Base-by-base conservation (phyloP, 2,329 filamentous ascomycete species). In the Tolypocladium endophyticum region DNA sequence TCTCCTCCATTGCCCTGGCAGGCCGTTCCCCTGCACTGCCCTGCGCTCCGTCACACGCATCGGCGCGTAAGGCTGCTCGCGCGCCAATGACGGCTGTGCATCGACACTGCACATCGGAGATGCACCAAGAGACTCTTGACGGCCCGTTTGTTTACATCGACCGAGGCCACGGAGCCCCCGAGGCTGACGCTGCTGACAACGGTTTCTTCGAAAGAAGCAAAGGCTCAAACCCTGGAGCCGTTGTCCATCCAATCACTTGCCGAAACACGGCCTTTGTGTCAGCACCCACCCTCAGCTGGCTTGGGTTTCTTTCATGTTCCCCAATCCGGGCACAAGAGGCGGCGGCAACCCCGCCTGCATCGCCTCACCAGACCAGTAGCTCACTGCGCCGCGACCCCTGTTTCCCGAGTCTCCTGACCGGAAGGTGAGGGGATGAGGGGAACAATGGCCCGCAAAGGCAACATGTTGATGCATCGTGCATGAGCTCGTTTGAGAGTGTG, bases 401-500 rank as follows among this genome's bases (percentile, higher is more conserved):
- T 25, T 33, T n/a, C 25, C 55, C 36, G 55, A 45, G 41, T 23
- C 66, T 68, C 63, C 64, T 68, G 62, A 64, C 65, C 58, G 54
- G 62, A 59, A 56, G 63, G 63, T 43, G 39, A 43, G 39, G 43
- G n/a, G 23, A 14, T 67, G 63, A 66, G 69, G 68, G 67, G 66
- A 66, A 65, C 63, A 61, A 60, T 64, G 64, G 61, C 63, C 64
- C 64, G 67, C 12, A 53, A 50, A 23, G 65, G 23, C 50, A n/a
- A n/a, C 50, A 35, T 43, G 9, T n/a, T 35, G 50, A 66, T 69
- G 63, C 62, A 61, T 66, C 61, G 61, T 64, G 63, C 68, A 68
- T 65, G 58, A 64, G 60, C 58, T 61, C 58, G 68, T 70, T 66
- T 69, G 66, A 69, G 63, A 66, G 60, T 35, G 56, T 47, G 47